Conservation (phyloP, 2,329 filamentous ascomycete genomes). For the Colletotrichum sansevieriae region DNA sequence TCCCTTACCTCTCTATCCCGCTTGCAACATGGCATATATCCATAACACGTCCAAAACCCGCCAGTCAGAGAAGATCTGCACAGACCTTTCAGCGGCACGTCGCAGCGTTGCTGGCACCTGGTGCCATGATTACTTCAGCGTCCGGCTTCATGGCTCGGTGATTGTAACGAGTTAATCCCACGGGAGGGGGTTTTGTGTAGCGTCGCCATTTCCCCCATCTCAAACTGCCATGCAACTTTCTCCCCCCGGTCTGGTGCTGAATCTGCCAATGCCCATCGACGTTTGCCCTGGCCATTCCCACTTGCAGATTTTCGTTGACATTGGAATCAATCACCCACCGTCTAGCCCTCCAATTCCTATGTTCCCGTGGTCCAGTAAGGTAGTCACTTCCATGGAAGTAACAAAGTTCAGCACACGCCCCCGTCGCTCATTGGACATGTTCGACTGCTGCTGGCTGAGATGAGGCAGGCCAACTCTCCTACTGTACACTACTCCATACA, state of each 20-base stretch:
- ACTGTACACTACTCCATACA: background rate
- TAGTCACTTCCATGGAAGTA: too few relatives aligned
- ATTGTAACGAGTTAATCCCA: slow-evolving; percentile 26
- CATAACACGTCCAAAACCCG: slow-evolving; percentile 2
- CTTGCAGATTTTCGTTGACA: slow-evolving; percentile 19
- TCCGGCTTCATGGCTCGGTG: slow-evolving; percentile 22
- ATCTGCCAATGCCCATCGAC: slow-evolving; percentile 14
- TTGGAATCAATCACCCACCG: slow-evolving; percentile 1
- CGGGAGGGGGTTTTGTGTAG: slow-evolving; percentile 20
- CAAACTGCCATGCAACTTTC: slow-evolving; percentile 32
- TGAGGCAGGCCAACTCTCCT: slow-evolving; percentile 23
- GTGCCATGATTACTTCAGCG: background rate
- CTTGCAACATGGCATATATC: background rate
- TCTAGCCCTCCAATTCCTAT: slow-evolving; percentile 4
- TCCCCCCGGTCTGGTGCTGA: background rate
- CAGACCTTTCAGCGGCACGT: slow-evolving; percentile 29
- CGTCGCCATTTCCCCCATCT: slow-evolving; percentile 26
- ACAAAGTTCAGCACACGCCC: background rate
- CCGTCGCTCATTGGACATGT: slow-evolving; percentile 28
- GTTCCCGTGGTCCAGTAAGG: background rate
- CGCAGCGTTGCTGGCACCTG: slow-evolving; percentile 21
- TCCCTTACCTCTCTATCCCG: background rate
- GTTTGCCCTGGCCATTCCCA: slow-evolving; percentile 6
- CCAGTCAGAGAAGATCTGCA: slow-evolving; percentile 19
- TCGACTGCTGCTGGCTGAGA: slow-evolving; percentile 34